phyloP scores from a whole-genome alignment of 108 stramenopile genomes.

The Nitzschia palea region DNA sequence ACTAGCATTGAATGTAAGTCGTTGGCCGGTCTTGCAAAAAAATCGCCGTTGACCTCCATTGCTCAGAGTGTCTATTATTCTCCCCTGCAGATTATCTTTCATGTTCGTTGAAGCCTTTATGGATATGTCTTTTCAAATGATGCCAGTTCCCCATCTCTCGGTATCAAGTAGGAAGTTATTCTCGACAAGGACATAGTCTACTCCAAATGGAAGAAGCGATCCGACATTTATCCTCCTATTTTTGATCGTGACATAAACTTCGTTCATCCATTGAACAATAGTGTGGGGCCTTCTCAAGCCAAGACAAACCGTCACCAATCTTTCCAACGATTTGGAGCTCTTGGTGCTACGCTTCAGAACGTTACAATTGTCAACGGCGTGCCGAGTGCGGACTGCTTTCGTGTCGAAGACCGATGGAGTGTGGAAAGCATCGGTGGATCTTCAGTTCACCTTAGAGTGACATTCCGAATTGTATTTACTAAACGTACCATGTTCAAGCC shows the following conservation, averaged over 20 bases:
- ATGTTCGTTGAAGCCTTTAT: conserved; percentile 61
- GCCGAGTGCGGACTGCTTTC: conserved; percentile 58
- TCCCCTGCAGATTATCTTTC: background rate
- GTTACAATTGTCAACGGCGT: conserved; percentile 39
- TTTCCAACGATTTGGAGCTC: conserved; percentile 31
- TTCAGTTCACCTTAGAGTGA: conserved; percentile 39
- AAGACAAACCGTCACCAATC: conserved; percentile 32
- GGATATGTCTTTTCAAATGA: conserved; percentile 56
- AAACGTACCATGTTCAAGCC: conserved; percentile 63
- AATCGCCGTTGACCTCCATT: background rate
- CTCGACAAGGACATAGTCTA: conserved; percentile 47
- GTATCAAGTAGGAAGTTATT: conserved; percentile 56
- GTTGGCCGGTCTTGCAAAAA: background rate
- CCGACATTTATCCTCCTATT: background rate
- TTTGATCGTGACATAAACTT: conserved; percentile 37
- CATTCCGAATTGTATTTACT: conserved; percentile 47
- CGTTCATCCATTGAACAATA: conserved; percentile 36
- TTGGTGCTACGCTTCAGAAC: conserved; percentile 36
- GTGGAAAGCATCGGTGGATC: conserved; percentile 30
- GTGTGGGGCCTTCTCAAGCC: conserved; percentile 44
- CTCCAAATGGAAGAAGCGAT: conserved; percentile 9
- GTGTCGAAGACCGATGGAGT: conserved; percentile 67
- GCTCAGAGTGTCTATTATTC: no score
- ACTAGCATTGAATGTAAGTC: conserved; percentile 10
- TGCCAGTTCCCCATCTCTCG: conserved; percentile 57